Evolutionary conservation across 2,329 filamentous ascomycete species (phyloP).

Genomic region (Leptosphaerulina australis): DNA sequence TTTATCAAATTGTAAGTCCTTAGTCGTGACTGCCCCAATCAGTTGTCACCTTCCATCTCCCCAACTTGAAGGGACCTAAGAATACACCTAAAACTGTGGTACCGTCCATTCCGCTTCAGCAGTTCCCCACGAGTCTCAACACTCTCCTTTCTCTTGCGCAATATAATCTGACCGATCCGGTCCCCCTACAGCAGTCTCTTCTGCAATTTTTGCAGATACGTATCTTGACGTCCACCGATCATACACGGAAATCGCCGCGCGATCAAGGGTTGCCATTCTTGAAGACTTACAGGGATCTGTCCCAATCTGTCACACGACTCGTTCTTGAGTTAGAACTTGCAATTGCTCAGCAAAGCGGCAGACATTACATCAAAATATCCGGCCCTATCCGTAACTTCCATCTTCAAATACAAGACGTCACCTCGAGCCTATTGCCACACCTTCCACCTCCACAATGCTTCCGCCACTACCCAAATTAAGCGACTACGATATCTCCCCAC

Average conservation of each 20-base stretch:
- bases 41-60: constrained; percentile 2
- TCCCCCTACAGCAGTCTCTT: background rate
- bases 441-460: constrained; percentile 43
- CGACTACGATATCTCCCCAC: constrained; percentile 80
- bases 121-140: constrained; percentile 15
- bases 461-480: constrained; percentile 58
- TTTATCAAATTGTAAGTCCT: constrained; percentile 1
- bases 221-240: background rate
- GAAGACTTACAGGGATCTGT: constrained; percentile 1
- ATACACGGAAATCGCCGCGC: constrained; percentile 2
- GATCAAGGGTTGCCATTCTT: constrained; percentile 11
- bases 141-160: constrained; percentile 14
- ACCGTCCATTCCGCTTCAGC: constrained; percentile 17
- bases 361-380: constrained; percentile 13
- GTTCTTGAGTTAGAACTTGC: constrained; percentile 2
- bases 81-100: constrained; percentile 15
- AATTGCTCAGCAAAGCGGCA: constrained; percentile 14
- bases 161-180: constrained; percentile 6
- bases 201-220: background rate
- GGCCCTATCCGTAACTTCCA: constrained; percentile 7
- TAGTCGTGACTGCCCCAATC: constrained; percentile 6
- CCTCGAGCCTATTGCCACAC: constrained; percentile 2
- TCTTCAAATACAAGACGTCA: constrained; percentile 5
- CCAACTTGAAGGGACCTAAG: constrained; percentile 8
- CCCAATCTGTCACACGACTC: constrained; percentile 4